phyloP scores from a whole-genome alignment of 2,329 filamentous ascomycete genomes.

The Rasamsonia emersonii region DNA sequence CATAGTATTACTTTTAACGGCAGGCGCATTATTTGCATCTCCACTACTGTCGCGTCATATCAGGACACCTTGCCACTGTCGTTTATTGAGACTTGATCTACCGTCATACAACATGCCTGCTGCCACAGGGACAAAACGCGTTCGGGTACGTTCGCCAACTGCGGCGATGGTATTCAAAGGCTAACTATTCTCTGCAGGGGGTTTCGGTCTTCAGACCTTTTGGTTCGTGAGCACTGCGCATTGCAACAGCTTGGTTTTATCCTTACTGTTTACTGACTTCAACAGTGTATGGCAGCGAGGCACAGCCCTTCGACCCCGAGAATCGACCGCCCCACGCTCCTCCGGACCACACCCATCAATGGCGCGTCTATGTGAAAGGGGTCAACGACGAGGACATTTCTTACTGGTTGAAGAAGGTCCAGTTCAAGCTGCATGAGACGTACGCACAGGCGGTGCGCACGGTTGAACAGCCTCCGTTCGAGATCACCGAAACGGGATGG shows the following conservation, averaged over 20 bases:
- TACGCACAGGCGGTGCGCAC: conserved; percentile 86
- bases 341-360: conserved; percentile 90
- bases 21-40: no score
- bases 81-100: no score
- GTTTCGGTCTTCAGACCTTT: conserved; percentile 41
- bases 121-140: conserved; percentile 46
- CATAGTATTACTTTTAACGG: no score
- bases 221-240: conserved; percentile 21
- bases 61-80: no score
- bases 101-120: conserved; percentile 43
- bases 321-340: conserved; percentile 68
- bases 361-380: conserved; percentile 89
- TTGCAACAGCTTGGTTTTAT: background rate
- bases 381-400: conserved; percentile 84
- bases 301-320: conserved; percentile 66
- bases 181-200: conserved; percentile 26
- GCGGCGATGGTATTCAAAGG: conserved; percentile 2
- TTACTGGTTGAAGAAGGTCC: conserved; percentile 92
- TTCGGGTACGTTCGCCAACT: conserved; percentile 34
- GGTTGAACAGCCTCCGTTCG: conserved; percentile 71
- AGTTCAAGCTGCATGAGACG: conserved; percentile 97
- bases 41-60: no score
- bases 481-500: conserved; percentile 90
- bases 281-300: conserved; percentile 70
- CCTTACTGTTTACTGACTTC: conserved; percentile 2